Base-by-base conservation (phyloP, 192 early-diverging fungal species). In the Backusella sp. region DNA sequence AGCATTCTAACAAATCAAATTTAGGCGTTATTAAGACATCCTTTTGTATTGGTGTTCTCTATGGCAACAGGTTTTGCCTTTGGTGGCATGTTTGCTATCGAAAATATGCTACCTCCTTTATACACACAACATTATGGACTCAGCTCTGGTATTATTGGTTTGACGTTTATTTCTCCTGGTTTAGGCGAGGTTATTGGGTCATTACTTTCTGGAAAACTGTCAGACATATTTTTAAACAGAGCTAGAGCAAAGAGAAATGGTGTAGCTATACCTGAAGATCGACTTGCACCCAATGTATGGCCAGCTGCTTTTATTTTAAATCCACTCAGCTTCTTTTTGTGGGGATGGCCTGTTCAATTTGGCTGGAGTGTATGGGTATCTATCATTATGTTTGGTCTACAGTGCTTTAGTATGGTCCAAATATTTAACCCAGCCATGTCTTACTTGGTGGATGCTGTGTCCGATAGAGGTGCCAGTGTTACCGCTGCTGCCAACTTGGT, bases 71-170 rank as follows among this genome's bases (percentile, higher is more conserved):
- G 83, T 53, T 75, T 88, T 65, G 70, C 83, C 6, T 87, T 87
- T 73, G 84, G 84, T 30, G 77, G 80, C 66, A 87, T 87, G 86
- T 87, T 85, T 74, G 81, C 84, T 23, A 83, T 82, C 37, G 77
- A 78, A 75, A 82, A 76, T 23, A 77, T 82, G 72, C 8, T 82
- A 2, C 80, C 80, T 32, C 21, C 73, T 30, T 42, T 75, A 28
- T 82, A 78, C 34, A 77, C 73, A n/a, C 26, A 52, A 14, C 39
- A 53, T 0, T 82, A 82, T 62, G 73, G 69, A 7, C 62, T 78
- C 49, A 66, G 66, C 34, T 70, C 81, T 21, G 81, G 77, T n/a
- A 9, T 72, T 5, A 76, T 82, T 44, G 82, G 82, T 4, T 49
- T 83, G 14, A 79, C 56, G 14, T 83, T 83, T 44, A 39, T 83